Base-by-base conservation (phyloP, 2,329 filamentous ascomycete genomes). In the Aspergillus tubingensis region DNA sequence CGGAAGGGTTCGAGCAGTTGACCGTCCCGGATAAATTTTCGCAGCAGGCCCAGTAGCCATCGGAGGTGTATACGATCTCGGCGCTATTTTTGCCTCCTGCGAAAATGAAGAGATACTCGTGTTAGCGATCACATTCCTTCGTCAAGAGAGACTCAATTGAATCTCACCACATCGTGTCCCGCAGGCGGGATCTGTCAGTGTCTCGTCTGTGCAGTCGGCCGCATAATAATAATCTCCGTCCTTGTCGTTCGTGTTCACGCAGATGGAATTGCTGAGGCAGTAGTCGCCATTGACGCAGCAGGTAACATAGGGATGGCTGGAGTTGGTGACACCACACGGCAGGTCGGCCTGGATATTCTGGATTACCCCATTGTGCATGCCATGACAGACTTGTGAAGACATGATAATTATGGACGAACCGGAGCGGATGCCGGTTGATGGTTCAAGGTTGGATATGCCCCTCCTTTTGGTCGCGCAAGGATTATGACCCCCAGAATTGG, bases 251-350 rank as follows among this genome's bases (percentile, higher is more conserved):
- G 23, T 30, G 25, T 51, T 44, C 6, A 44, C 11, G 8, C 62
- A 63, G 39, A 61, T 57, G 7, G 55, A 61, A 13, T 63, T 57
- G 32, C 55, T 63, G 38, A 61, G 23, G 41, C 61, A 63, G 23
- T 61, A 63, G 52, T 63, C 61, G 4, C 61, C 61, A 1, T 53
- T 49, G 17, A 59, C 59, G 50, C 62, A 63, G 54, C 62, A 62
- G 25, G 23, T 58, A 27, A 61, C 62, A n/a, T 63, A 49, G 19
- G 59, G 55, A n/a, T 61, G 32, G 0, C 52, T 57, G 38, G 52
- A 23, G 11, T 61, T 61, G 5, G 55, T 56, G 23, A 62, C 53
- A 13, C 56, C 59, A 36, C 59, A 62, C 4, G 59, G 51, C 8
- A 50, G 11, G 19, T 57, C 59, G 11, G 25, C 49, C 1, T 48